Conservation (phyloP, 2,329 filamentous ascomycete genomes). For the Aspergillus fijiensis region DNA sequence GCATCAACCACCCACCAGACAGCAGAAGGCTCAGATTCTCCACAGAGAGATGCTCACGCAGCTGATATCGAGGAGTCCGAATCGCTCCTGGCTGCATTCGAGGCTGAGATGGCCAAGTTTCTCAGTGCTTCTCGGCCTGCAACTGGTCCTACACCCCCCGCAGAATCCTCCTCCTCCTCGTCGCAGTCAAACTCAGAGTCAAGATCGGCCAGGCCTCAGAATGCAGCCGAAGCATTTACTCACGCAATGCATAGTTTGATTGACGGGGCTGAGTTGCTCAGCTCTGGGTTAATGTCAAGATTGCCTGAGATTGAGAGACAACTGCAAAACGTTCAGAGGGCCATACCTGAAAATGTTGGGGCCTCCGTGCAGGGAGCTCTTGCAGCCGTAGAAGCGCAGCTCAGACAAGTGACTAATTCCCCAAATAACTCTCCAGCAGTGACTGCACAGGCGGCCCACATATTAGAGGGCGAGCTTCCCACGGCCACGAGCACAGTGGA, state of each 20-base stretch:
- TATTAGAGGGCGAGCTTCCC: constrained; percentile 37
- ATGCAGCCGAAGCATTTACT: constrained; percentile 33
- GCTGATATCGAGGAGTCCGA: constrained; percentile 23
- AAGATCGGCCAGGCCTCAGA: constrained; percentile 17
- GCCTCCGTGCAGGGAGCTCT: constrained; percentile 38
- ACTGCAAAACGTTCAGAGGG: constrained; percentile 34
- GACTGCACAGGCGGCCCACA: constrained; percentile 37
- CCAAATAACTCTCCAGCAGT: constrained; percentile 40
- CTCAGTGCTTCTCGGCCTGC: constrained; percentile 24
- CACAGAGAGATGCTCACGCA: constrained; percentile 11
- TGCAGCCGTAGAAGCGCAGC: constrained; percentile 36
- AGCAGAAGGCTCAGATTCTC: constrained; percentile 12
- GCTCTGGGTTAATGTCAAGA: constrained; percentile 36
- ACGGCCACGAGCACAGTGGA: constrained; percentile 39
- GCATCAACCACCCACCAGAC: neutral
- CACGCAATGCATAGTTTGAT: constrained; percentile 36
- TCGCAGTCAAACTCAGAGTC: constrained; percentile 12
- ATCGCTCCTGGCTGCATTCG: constrained; percentile 41
- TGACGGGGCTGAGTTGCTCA: constrained; percentile 35
- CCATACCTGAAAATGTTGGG: constrained; percentile 39
- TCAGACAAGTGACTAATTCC: constrained; percentile 37
- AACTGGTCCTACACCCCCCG: constrained; percentile 11
- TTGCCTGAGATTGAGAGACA: constrained; percentile 42
- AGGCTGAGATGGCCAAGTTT: constrained; percentile 40
- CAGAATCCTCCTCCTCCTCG: constrained; percentile 8